Base-by-base conservation (phyloP, 176 grass and related monocot genomes). In the Tillandsia fasciculata region DNA sequence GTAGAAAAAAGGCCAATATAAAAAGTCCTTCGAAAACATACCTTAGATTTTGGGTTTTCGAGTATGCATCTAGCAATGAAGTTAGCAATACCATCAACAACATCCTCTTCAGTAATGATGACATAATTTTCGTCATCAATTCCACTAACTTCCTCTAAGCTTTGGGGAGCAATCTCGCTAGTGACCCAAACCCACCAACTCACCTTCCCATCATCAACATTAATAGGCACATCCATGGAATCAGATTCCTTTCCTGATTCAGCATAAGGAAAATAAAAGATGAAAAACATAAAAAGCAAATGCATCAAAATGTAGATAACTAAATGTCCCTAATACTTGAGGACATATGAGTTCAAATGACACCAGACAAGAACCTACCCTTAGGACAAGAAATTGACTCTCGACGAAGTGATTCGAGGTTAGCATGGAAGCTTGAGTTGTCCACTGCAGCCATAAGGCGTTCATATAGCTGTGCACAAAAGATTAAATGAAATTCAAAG, bases 61-160 rank as follows among this genome's bases (percentile, higher is more conserved):
- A 97, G 68, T 75, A 97, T 97, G 77, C 93, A 97, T 79, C 81
- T 89, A 65, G 89, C 89, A 64, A 97, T 72, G 74, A 90, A 97
- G 68, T 81, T 81, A 11, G 93, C 84, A 65, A 97, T 81, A 56
- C 86, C 86, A 79, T 97, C 94, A 22, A 97, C 75, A 12, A 97
- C 83, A 64, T 97, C 86, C 2, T 92, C 86, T 73, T 92, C 89
- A 79, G 72, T 90, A 64, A 97, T 74, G 61, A 97, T 80, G 14
- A 92, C 86, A 87, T 97, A 97, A 85, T 80, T 92, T 76, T 91
- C 87, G 18, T 97, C 69, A 83, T 97, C 89, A 61, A 97, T 90
- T 26, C 82, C 84, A 79, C 94, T 90, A 64, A 91, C 79, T 76
- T 97, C 94, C 79, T 97, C 94, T 76, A 81, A 59, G 81, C 82